These are phyloP conservation scores for Mimosa bimucronata DNA, from an alignment of 306 rosid species.

Conservation along the genomic window DNA sequence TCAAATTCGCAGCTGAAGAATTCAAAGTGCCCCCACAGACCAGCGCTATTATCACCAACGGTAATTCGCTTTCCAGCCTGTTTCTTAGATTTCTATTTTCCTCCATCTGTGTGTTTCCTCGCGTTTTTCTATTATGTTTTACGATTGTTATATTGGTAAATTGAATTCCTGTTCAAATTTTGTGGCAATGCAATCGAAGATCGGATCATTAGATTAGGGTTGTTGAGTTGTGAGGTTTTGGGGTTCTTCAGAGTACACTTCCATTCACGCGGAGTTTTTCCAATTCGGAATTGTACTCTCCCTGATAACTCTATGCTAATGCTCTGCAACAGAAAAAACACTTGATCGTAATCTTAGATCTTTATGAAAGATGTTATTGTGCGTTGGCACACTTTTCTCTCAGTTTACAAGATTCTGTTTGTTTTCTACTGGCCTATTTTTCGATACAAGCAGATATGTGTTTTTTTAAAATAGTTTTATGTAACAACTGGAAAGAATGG, in stretches of 20 bases:
- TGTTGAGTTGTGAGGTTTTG: background rate
- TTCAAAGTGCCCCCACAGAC: conserved; percentile 99
- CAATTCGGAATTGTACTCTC: background rate
- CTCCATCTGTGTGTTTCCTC: background rate
- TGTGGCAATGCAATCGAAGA: background rate
- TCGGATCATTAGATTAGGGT: background rate
- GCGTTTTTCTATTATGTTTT: background rate
- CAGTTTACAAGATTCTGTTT: background rate
- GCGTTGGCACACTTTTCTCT: background rate
- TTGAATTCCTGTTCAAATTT: background rate
- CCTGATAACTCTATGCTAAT: background rate
- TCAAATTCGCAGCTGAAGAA: conserved; percentile 95
- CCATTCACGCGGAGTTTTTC: background rate
- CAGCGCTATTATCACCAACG: conserved; percentile 98
- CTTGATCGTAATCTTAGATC: too few species aligned
- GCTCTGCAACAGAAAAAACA: conserved; percentile 3
- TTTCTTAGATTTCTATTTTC: background rate
- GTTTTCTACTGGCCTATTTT: background rate
- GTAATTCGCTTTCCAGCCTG: conserved; percentile 34
- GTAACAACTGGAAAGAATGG: background rate
- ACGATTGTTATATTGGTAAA: background rate
- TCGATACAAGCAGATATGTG: background rate
- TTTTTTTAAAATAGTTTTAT: background rate
- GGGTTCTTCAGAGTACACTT: background rate
- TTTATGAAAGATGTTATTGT: too few species aligned